Conservation (phyloP, 169 alveolate genomes). For the Plasmodium billcollinsi region DNA sequence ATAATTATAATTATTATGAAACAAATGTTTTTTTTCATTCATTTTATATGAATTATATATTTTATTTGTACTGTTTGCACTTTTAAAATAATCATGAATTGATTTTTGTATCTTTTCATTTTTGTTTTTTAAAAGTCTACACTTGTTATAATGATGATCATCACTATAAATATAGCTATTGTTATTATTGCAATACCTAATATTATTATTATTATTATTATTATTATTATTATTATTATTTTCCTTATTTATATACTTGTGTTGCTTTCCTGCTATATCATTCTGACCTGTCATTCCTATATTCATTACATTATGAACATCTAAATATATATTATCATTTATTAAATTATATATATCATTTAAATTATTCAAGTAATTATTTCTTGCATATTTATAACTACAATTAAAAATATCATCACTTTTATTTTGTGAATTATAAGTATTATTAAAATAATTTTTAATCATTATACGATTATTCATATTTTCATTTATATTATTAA, state of each 20-base stretch:
- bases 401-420: slow-evolving; percentile 14
- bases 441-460: background rate
- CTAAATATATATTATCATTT: slow-evolving; percentile 41
- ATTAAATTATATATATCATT: slow-evolving; percentile 41
- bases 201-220: no score
- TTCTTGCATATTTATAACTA: slow-evolving; percentile 28
- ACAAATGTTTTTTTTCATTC: background rate
- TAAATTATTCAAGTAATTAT: slow-evolving; percentile 25
- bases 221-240: no score
- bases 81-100: slow-evolving; percentile 39
- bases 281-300: background rate
- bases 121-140: no score
- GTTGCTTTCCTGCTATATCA: no score
- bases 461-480: background rate
- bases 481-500: slow-evolving; percentile 8
- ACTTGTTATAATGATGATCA: no score
- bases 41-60: background rate
- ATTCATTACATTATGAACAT: background rate
- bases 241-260: no score
- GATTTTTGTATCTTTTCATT: slow-evolving; percentile 21
- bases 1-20: background rate
- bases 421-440: background rate
- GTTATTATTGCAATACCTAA: no score
- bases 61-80: background rate
- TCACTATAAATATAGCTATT: no score